These are phyloP conservation scores for Sporodiniella umbellata DNA, from an alignment of 371 early-diverging fungal genomes.

Conservation along the genomic window DNA sequence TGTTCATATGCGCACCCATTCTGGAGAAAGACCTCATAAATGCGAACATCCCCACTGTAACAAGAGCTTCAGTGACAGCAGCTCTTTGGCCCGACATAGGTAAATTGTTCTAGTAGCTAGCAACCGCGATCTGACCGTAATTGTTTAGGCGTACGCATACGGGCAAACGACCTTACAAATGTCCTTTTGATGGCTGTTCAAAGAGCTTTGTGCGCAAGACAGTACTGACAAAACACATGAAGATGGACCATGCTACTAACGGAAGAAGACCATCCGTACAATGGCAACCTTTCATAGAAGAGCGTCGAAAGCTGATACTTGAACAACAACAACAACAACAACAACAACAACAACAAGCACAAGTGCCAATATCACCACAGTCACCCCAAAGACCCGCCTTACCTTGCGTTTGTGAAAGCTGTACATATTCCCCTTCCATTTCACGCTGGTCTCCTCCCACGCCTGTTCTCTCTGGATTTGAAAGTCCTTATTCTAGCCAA, in stretches of 20 bases:
- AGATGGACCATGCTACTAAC: constrained; percentile 33
- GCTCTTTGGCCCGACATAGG: constrained; percentile 49
- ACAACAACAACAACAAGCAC: constrained; percentile 15
- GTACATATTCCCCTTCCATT: constrained; percentile 9
- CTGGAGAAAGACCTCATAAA: constrained; percentile 75
- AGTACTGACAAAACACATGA: constrained; percentile 66
- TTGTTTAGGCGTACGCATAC: constrained; percentile 61
- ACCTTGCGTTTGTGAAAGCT: constrained; percentile 19
- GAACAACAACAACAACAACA: constrained; percentile 30
- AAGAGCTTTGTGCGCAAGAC: constrained; percentile 72
- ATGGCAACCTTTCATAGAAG: constrained; percentile 50
- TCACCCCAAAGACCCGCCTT: too few relatives aligned
- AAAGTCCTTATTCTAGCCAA: constrained; percentile 21
- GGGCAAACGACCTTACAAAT: constrained; percentile 69
- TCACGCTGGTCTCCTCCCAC: constrained; percentile 21
- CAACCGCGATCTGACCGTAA: too few relatives aligned
- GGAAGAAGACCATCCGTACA: constrained; percentile 42
- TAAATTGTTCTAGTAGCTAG: too few relatives aligned
- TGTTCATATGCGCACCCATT: constrained; percentile 75
- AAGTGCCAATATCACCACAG: constrained; percentile 6
- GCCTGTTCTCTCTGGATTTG: constrained; percentile 21
- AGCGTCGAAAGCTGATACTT: constrained; percentile 32
- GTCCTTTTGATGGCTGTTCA: constrained; percentile 55
- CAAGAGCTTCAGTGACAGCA: constrained; percentile 63
- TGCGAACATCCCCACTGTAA: constrained; percentile 64